phyloP scores from a whole-genome alignment of 164 flowering plant genomes.

The Vitis amurensis region DNA sequence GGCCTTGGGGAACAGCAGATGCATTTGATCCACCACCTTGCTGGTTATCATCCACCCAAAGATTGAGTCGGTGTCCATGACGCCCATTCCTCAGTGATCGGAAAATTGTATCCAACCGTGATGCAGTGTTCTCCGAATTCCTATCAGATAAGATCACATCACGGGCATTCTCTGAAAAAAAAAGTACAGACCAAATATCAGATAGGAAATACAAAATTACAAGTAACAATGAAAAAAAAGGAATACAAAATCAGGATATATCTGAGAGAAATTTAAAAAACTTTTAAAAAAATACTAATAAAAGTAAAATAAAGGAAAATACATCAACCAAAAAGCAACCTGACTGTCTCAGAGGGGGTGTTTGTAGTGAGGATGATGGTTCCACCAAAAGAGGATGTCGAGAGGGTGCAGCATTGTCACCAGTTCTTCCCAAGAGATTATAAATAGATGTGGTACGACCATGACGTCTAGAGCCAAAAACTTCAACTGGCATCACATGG shows the following conservation, averaged over 20 bases:
- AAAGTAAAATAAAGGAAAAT: not conserved
- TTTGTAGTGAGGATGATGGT: conserved; percentile 48
- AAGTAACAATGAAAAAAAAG: not conserved
- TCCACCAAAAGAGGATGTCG: conserved; percentile 85
- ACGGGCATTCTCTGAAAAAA: conserved; percentile 47
- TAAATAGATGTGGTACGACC: conserved; percentile 95
- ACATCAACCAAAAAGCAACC: conserved; percentile 32
- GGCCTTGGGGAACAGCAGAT: conserved; percentile 69
- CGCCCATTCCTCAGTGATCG: conserved; percentile 88
- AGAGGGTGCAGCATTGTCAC: conserved; percentile 61
- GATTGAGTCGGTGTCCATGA: conserved; percentile 76
- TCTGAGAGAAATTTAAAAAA: not conserved
- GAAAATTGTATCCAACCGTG: conserved; percentile 76
- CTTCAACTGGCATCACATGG: conserved; percentile 97
- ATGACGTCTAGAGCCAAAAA: conserved; percentile 93
- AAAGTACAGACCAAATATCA: not conserved
- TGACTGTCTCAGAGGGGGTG: conserved; percentile 50
- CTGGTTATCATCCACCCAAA: conserved; percentile 83
- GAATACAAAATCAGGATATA: not conserved
- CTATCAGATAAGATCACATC: conserved; percentile 49
- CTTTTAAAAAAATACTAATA: not conserved
- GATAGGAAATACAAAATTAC: not conserved
- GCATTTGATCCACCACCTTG: conserved; percentile 69
- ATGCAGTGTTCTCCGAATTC: conserved; percentile 49
- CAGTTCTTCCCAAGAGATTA: conserved; percentile 82